Percentiles rank a stretch among this genome's conserved stretches.
phyloP scores from a whole-genome alignment of 2,329 filamentous ascomycete genomes.

The Hypoxylon sp. region DNA sequence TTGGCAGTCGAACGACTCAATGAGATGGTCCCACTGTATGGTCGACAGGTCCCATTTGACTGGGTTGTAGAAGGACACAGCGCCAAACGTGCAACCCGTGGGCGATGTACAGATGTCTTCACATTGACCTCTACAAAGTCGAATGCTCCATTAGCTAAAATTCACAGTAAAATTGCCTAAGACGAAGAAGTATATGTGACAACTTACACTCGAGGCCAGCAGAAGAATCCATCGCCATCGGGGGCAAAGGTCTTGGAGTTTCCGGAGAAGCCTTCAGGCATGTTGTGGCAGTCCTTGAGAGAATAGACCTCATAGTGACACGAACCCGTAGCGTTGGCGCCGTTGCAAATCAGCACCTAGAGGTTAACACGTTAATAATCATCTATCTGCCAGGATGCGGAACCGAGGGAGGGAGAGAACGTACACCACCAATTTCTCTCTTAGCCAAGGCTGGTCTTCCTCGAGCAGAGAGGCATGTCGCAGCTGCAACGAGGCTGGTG shows the following conservation, averaged over 20 bases:
- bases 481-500: slow-evolving; percentile 45
- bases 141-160: slow-evolving; percentile 16
- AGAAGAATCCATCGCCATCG: slow-evolving; percentile 64
- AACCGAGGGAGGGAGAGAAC: slow-evolving; percentile 46
- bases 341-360: slow-evolving; percentile 66
- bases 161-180: background rate
- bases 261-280: slow-evolving; percentile 58
- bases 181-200: background rate
- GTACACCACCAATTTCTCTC: slow-evolving; percentile 64
- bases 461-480: slow-evolving; percentile 47
- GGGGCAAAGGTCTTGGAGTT: slow-evolving; percentile 66
- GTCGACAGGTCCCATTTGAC: slow-evolving; percentile 64
- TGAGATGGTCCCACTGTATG: slow-evolving; percentile 61
- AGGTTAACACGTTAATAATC: slow-evolving; percentile 11
- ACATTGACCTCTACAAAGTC: slow-evolving; percentile 56
- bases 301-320: slow-evolving; percentile 63
- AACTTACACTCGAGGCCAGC: slow-evolving; percentile 60
- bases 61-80: slow-evolving; percentile 61
- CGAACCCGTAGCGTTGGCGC: slow-evolving; percentile 63
- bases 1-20: slow-evolving; percentile 58
- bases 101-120: slow-evolving; percentile 64
- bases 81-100: slow-evolving; percentile 67
- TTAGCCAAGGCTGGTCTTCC: slow-evolving; percentile 55
- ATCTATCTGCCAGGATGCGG: background rate
- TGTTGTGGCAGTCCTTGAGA: slow-evolving; percentile 63